Evolutionary conservation across 495 filamentous ascomycete genomes (phyloP).

Genomic region (Penicillium diatomitis): DNA sequence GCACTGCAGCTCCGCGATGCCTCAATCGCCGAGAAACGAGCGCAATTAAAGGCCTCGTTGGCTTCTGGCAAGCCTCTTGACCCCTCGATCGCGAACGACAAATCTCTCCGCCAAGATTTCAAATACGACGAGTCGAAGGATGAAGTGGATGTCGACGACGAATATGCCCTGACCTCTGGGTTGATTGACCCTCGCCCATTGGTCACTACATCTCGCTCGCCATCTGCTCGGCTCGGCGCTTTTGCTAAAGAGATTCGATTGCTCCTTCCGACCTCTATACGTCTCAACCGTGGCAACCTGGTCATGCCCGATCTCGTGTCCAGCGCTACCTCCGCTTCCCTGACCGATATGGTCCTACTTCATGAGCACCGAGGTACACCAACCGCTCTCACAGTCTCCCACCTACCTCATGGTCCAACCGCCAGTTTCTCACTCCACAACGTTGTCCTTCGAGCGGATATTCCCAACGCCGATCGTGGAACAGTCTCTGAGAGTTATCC

Average conservation of each 20-base stretch:
- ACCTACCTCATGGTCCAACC: constrained; percentile 91
- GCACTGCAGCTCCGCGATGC: constrained; percentile 78
- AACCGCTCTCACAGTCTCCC: constrained; percentile 79
- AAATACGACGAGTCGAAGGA: constrained; percentile 80
- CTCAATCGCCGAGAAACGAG: constrained; percentile 82
- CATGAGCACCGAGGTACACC: constrained; percentile 93
- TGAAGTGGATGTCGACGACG: constrained; percentile 78
- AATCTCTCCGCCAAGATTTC: constrained; percentile 74
- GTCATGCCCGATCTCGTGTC: constrained; percentile 76
- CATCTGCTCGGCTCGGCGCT: constrained; percentile 69
- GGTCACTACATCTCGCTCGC: constrained; percentile 87
- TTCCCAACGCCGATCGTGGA: constrained; percentile 75
- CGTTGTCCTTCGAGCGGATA: constrained; percentile 86
- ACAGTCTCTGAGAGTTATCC: constrained; percentile 93
- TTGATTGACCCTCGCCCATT: constrained; percentile 78
- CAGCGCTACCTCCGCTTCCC: constrained; percentile 65
- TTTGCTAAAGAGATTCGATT: constrained; percentile 96
- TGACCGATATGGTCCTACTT: constrained; percentile 79
- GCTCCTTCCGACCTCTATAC: constrained; percentile 80
- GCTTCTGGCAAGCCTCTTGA: constrained; percentile 81
- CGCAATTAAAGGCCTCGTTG: constrained; percentile 75
- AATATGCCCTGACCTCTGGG: constrained; percentile 79
- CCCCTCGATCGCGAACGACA: constrained; percentile 82
- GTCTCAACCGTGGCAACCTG: constrained; percentile 85
- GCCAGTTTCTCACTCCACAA: constrained; percentile 89